Base-by-base conservation (phyloP, 2,329 filamentous ascomycete genomes). In the Teratosphaeria zuluensis region DNA sequence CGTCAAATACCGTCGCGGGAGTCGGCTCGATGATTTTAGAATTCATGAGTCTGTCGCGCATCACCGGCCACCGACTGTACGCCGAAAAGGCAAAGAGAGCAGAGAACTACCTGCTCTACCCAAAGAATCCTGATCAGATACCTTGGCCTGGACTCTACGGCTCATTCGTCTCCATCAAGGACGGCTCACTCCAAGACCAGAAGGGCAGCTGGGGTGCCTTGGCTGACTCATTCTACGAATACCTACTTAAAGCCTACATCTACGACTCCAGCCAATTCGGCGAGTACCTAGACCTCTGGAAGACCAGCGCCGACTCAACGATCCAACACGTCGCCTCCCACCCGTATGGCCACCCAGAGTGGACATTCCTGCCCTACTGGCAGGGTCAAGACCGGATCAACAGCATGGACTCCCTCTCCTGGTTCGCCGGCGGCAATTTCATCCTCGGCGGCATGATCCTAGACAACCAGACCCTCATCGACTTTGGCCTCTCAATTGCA, bases 361-460 rank as follows among this genome's bases (percentile, higher is more conserved):
- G 68, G 51, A 71, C 66, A 1, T 62, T 71, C 21, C 63, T 71
- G 7, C 64, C 65, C 8, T 66, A 62, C 19, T 71, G 67, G 64
- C 46, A 65, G 11, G 67, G 66, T 1, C 52, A n/a, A 1, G 30
- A 32, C 1, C 51, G 63, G 2, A 51, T 58, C 32, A 65, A 69
- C 30, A 58, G 60, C 32, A 69, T 67, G 61, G 69, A 71, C 33
- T 61, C 65, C 4, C 51, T 66, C 12, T 65, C 67, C 4, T 73
- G 70, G 64, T 71, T 72, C 54, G 66, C 68, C 28, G 69, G 70
- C n/a, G 69, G 69, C 9, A 67, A 64, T 54, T 70, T 71, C 61
- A 70, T 72, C 55, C 65, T 71, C 14, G 70, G 69, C 30, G 66
- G 66, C 51, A 70, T 70, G 59, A 62, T 59, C 19, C 69, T 56